These are phyloP conservation scores for Alopecurus myosuroides DNA, from an alignment of 176 grass and related monocot species.

Conservation along the genomic window DNA sequence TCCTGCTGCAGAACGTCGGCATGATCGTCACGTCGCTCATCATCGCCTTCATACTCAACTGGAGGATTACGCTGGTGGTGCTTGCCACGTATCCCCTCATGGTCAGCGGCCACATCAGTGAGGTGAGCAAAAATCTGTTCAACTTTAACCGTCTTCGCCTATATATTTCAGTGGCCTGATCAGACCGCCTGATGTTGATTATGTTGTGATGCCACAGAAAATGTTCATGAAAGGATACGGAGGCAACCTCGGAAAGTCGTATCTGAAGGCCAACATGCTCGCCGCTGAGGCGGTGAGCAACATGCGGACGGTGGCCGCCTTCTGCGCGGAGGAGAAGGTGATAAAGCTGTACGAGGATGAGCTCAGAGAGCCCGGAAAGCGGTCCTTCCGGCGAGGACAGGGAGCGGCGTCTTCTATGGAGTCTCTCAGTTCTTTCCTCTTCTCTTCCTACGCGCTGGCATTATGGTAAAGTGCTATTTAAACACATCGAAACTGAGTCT, in stretches of 20 bases:
- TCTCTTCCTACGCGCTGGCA: constrained; percentile 77
- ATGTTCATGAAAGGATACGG: constrained; percentile 98
- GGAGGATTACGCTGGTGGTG: constrained; percentile 85
- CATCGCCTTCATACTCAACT: constrained; percentile 93
- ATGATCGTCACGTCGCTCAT: constrained; percentile 85
- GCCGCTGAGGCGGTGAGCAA: constrained; percentile 97
- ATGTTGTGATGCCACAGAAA: constrained; percentile 47
- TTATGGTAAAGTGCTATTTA: constrained; percentile 48
- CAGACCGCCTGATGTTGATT: too few species aligned
- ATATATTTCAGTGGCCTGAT: neutral
- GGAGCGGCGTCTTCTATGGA: constrained; percentile 86
- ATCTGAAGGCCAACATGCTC: constrained; percentile 93
- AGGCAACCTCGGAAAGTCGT: constrained; percentile 71
- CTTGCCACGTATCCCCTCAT: constrained; percentile 84
- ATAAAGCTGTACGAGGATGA: constrained; percentile 77
- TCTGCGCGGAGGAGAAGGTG: constrained; percentile 92
- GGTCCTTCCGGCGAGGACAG: constrained; percentile 88
- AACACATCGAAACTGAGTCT: neutral
- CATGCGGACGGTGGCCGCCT: constrained; percentile 89
- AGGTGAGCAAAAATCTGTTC: constrained; percentile 29
- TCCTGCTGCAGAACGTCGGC: constrained; percentile 86
- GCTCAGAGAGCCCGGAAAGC: constrained; percentile 63
- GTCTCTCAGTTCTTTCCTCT: constrained; percentile 98
- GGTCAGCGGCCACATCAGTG: constrained; percentile 95
- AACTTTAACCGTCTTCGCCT: neutral